These are phyloP conservation scores for Mycosphaerella arachidis DNA, from an alignment of 2,329 filamentous ascomycete genomes.

Conservation along the genomic window DNA sequence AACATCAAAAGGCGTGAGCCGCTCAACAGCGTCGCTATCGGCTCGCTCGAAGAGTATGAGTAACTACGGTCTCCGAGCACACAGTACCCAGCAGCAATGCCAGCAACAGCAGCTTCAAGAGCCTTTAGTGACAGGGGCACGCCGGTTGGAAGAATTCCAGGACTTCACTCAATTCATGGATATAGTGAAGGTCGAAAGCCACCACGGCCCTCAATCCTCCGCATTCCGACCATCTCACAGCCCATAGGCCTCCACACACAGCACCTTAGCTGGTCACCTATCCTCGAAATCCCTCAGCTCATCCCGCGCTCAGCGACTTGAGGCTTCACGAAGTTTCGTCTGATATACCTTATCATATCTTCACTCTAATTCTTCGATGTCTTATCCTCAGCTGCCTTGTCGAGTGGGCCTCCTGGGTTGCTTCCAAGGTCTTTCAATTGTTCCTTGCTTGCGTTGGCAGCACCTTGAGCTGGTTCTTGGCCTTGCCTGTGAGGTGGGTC, in stretches of 20 bases:
- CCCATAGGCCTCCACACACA: neutral
- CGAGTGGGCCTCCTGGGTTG: constrained; percentile 63
- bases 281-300: constrained; percentile 4
- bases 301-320: neutral
- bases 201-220: neutral
- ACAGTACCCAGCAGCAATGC: neutral
- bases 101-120: neutral
- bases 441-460: constrained; percentile 51
- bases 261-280: neutral
- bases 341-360: neutral
- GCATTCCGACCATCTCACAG: neutral
- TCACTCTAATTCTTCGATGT: constrained; percentile 47
- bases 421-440: constrained; percentile 52
- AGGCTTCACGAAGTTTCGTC: neutral
- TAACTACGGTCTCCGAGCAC: neutral
- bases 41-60: no score
- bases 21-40: no score
- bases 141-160: no score
- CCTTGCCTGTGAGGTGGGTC: constrained; percentile 39
- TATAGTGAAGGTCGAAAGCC: neutral
- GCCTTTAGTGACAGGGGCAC: neutral
- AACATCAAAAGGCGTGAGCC: no score
- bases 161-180: neutral
- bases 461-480: constrained; percentile 36
- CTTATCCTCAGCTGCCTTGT: constrained; percentile 55